phyloP scores from a whole-genome alignment of 176 grass and related monocot species.

The Eragrostis curvula region DNA sequence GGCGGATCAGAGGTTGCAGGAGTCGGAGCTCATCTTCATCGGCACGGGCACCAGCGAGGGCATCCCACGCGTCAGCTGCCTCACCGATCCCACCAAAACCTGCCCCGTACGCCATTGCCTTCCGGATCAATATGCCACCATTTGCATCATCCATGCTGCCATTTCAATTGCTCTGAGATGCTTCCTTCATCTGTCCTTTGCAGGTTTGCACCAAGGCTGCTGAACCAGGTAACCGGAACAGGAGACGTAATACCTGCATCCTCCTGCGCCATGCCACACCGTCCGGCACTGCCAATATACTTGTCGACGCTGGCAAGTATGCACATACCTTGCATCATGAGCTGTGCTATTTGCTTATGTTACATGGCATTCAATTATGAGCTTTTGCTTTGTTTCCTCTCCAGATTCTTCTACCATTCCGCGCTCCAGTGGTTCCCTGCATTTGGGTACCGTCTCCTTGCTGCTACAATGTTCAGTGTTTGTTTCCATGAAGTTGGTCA shows the following conservation, averaged over 20 bases:
- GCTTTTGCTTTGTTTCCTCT: slow-evolving; percentile 22
- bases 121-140: neutral
- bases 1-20: neutral
- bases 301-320: slow-evolving; percentile 92
- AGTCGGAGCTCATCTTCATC: slow-evolving; percentile 91
- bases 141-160: neutral
- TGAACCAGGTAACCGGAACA: slow-evolving; percentile 67
- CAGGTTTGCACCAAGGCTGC: slow-evolving; percentile 82
- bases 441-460: slow-evolving; percentile 57
- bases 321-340: slow-evolving; percentile 17
- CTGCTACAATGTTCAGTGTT: neutral
- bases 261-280: slow-evolving; percentile 64
- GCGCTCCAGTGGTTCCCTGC: slow-evolving; percentile 78
- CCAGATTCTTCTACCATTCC: slow-evolving; percentile 96
- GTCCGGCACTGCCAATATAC: slow-evolving; percentile 67
- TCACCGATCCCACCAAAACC: slow-evolving; percentile 68
- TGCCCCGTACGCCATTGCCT: slow-evolving; percentile 54
- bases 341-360: neutral
- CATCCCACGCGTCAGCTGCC: slow-evolving; percentile 90
- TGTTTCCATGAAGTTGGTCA: slow-evolving; percentile 20
- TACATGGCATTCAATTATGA: neutral
- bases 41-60: slow-evolving; percentile 96
- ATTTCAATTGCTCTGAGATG: slow-evolving; percentile 4
- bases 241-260: slow-evolving; percentile 88
- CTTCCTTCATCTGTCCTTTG: slow-evolving; percentile 23